Base-by-base conservation (phyloP, 176 grass and related monocot species). In the Musa schizocarpa region DNA sequence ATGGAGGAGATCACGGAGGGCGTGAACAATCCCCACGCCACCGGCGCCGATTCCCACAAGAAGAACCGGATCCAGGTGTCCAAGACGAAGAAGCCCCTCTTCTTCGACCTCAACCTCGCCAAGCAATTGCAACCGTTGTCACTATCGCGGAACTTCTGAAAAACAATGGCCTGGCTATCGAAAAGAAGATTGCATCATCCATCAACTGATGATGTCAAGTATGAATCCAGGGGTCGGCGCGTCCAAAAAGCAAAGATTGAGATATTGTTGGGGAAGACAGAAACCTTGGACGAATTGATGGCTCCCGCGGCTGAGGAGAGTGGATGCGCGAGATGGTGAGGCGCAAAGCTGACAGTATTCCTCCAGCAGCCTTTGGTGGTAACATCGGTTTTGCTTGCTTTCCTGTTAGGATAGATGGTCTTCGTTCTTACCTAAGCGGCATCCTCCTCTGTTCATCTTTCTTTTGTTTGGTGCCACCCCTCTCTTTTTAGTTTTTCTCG, bases 21-120 rank as follows among this genome's bases (percentile, higher is more conserved):
- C 63, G 63, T 14, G 22, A 13, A 29, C 10, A 65, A 65, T 11
- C 9, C 26, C 66, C 29, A 3, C 29, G 56, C 13, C 56, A 17
- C 56, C 14, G 56, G 2, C 68, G 68, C 1, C 68, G 34, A 3
- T 13, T 1, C 8, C 43, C 8, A 48, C 17, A 50, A 9, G 82
- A 92, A 96, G 85, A 96, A 92, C 54, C 80, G 89, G 79, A 96
- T 96, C 87, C 92, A 96, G 86, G 92, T 92, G 13, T 92, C 88
- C 61, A 96, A 96, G 69, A 96, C 88, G 20, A 96, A 96, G 82
- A 96, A 96, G 82, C 92, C 84, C 6, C 90, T 93, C n/a, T 93
- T 93, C 72, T 93, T 93, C 77, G 89, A 93, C 13, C 87, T 93
- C 67, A 96, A 89, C 82, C 88, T 96, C 72, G 92, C 92, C 75